Percentiles rank a stretch among this genome's conserved stretches.
Evolutionary conservation across 352 stramenopile species (phyloP).

Genomic region (Phytophthora capsici): DNA sequence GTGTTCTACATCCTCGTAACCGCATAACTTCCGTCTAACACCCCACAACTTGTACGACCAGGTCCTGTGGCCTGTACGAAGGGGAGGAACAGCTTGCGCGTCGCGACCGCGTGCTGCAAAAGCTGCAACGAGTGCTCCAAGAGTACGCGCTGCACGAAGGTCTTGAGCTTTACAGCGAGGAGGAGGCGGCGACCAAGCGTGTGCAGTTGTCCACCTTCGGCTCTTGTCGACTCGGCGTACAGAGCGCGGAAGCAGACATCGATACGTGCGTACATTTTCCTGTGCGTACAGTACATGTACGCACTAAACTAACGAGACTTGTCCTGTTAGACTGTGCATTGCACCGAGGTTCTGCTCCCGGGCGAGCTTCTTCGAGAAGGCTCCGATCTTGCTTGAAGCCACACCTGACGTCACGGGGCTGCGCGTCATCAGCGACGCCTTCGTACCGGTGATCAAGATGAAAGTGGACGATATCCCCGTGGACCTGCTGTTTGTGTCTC

Average conservation of each 20-base stretch:
- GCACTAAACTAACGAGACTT: neutral
- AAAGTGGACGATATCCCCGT: slow-evolving; percentile 90
- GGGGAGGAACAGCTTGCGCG: slow-evolving; percentile 64
- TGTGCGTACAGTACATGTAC: neutral
- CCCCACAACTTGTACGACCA: slow-evolving; percentile 21
- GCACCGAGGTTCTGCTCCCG: slow-evolving; percentile 83
- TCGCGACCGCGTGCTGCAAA: slow-evolving; percentile 71
- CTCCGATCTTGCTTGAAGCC: slow-evolving; percentile 79
- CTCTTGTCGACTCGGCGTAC: slow-evolving; percentile 88
- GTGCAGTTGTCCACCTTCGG: slow-evolving; percentile 92
- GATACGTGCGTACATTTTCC: slow-evolving; percentile 58
- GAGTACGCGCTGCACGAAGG: slow-evolving; percentile 85
- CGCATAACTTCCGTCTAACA: neutral
- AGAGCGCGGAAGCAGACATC: slow-evolving; percentile 88
- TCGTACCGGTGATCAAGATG: slow-evolving; percentile 95
- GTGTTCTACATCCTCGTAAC: neutral
- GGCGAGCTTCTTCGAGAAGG: slow-evolving; percentile 89
- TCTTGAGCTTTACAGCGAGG: slow-evolving; percentile 50
- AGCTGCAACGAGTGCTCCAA: slow-evolving; percentile 66
- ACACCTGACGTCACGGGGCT: slow-evolving; percentile 73
- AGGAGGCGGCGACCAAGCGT: slow-evolving; percentile 40
- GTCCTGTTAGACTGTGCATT: slow-evolving; percentile 72
- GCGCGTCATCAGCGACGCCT: slow-evolving; percentile 88
- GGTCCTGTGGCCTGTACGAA: slow-evolving; percentile 76
- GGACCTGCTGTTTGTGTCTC: slow-evolving; percentile 94